Base-by-base conservation (phyloP, 1,284 basidiomycete genomes). In the Rhodotorula sp. region DNA sequence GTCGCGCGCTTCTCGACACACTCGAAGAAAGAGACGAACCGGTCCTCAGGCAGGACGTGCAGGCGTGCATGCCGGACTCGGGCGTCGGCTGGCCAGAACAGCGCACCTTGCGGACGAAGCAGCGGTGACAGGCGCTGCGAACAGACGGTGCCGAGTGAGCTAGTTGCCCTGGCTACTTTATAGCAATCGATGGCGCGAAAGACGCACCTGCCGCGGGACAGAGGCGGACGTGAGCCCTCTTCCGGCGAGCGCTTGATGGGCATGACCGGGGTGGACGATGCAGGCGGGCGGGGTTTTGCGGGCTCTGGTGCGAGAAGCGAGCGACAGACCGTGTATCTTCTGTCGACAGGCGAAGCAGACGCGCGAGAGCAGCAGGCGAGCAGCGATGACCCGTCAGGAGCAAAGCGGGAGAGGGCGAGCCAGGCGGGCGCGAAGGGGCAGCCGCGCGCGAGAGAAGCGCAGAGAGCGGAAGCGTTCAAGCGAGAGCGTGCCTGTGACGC, bases 81-180 rank as follows among this genome's bases (percentile, higher is more conserved):
- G 62, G 61, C 34, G 67, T 59, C 0, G 70, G 70, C 59, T 71
- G 70, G 0, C 70, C 70, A 15, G 58, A 61, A 48, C 66, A 71
- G 53, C 70, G 66, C 9, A 71, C 70, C 48, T 71, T 71, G 48
- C 70, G 57, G 1, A 55, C n/a, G 41, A 71, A 71, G 70, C 70
- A 71, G 17, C 70, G 57, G n/a, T 71, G 70, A 29, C 70, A 71
- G 1, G 70, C 70, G 39, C 70, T 71, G 62, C 7, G 9, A 8
- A 36, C 34, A 32, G n/a, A 8, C 32, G 29, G 48, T 29, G 3
- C n/a, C 15, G 55, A 21, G 54, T 39, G 37, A 34, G 15, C 32
- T 27, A n/a, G 15, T 10, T 15, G 41, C 32, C 7, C 25, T 3
- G 7, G 19, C 7, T 27, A 12, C 22, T 27, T 21, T 48, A 48